Evolutionary conservation across 805 yeast genomes (phyloP).

Genomic region (Yarrowia sp.): DNA sequence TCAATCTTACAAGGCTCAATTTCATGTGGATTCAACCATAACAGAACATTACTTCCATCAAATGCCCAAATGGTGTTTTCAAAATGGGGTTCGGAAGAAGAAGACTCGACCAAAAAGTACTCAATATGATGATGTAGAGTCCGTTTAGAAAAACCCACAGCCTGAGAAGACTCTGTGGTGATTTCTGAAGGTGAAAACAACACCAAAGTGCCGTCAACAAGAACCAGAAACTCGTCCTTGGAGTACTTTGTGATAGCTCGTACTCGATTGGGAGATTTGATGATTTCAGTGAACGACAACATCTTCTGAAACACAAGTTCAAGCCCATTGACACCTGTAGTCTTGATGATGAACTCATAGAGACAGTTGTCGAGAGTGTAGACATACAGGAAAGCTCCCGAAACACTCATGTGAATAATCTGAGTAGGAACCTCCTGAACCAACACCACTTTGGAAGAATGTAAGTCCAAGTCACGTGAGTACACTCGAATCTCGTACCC

Average conservation of each 20-base stretch:
- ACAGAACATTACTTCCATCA: constrained; percentile 41
- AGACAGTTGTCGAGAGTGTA: constrained; percentile 39
- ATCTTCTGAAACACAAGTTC: constrained; percentile 38
- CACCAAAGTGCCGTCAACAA: constrained; percentile 43
- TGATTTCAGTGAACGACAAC: constrained; percentile 40
- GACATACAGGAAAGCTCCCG: constrained; percentile 37
- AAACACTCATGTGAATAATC: constrained; percentile 37
- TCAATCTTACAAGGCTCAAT: constrained; percentile 4
- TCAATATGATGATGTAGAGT: constrained; percentile 41
- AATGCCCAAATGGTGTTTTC: constrained; percentile 43
- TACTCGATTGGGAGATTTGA: constrained; percentile 43
- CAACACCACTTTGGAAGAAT: constrained; percentile 38
- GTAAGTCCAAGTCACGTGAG: constrained; percentile 40
- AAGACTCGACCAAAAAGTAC: constrained; percentile 37
- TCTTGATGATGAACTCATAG: constrained; percentile 35
- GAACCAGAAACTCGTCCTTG: constrained; percentile 30
- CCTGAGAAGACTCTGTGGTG: background rate
- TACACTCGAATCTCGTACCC: constrained; percentile 39
- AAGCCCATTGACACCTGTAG: constrained; percentile 27
- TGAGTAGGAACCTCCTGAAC: constrained; percentile 37
- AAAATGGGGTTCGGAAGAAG: constrained; percentile 30
- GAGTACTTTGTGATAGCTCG: constrained; percentile 36
- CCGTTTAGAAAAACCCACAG: constrained; percentile 31
- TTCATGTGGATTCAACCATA: constrained; percentile 32
- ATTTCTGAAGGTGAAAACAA: constrained; percentile 32